Evolutionary conservation across 345 rosid species (phyloP).

Genomic region (Chamaenerion angustifolium): DNA sequence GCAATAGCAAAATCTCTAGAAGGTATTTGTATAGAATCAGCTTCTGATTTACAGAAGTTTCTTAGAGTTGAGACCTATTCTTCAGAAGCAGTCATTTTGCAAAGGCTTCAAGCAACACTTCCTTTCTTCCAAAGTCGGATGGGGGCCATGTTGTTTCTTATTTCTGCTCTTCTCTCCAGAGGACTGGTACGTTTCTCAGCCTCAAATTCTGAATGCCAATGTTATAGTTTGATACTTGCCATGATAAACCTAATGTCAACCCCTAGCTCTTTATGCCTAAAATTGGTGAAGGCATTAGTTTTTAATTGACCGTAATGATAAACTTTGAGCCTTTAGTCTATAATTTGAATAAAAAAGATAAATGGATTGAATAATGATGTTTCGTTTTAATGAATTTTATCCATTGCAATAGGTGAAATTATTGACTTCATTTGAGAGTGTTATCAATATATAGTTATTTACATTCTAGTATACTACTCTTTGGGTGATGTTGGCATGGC

Average conservation of each 20-base stretch:
- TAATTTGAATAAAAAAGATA: too few species aligned
- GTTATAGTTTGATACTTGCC: background rate
- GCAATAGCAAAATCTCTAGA: conserved; percentile 39
- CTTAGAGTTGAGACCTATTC: conserved; percentile 49
- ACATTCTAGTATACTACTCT: too few species aligned
- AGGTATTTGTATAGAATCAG: conserved; percentile 63
- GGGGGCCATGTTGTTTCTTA: conserved; percentile 92
- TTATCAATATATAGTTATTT: too few species aligned
- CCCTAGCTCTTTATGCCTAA: background rate
- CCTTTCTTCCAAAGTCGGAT: conserved; percentile 76
- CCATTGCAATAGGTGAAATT: too few species aligned
- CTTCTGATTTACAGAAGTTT: conserved; percentile 62
- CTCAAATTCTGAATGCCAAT: background rate
- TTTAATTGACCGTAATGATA: too few species aligned
- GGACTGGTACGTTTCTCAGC: conserved; percentile 67
- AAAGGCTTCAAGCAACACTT: conserved; percentile 40
- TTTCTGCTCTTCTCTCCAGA: conserved; percentile 88
- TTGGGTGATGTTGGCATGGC: too few species aligned
- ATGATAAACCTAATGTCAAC: background rate
- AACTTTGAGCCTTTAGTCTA: too few species aligned
- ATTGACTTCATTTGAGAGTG: too few species aligned
- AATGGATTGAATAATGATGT: too few species aligned
- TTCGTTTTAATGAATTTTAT: too few species aligned
- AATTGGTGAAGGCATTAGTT: too few species aligned
- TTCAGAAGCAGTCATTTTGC: conserved; percentile 36